phyloP scores from a whole-genome alignment of 176 grass and related monocot species.

The Hsuehochloa calcarea region DNA sequence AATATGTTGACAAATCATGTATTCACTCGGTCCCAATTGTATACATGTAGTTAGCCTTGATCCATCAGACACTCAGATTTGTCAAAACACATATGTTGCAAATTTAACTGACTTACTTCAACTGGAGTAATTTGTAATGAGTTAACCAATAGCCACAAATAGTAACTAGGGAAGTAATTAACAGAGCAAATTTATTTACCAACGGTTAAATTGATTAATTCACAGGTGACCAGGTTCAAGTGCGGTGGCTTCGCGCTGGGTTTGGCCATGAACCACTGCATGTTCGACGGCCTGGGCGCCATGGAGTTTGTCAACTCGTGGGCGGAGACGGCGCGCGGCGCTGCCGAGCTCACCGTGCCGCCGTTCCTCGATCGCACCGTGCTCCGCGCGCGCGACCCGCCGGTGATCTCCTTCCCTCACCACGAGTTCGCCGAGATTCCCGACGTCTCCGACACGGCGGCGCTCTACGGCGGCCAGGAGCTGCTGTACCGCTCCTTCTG shows the following conservation, averaged over 20 bases:
- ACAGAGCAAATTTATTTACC: neutral
- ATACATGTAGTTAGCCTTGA: neutral
- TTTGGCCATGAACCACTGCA: constrained; percentile 89
- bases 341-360: constrained; percentile 52
- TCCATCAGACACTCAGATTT: neutral
- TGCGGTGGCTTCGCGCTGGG: constrained; percentile 85
- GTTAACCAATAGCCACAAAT: neutral
- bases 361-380: constrained; percentile 68
- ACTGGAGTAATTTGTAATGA: neutral
- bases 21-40: neutral
- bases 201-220: neutral
- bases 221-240: constrained; percentile 80
- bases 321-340: constrained; percentile 82
- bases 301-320: constrained; percentile 99
- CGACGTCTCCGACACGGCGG: constrained; percentile 60
- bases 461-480: constrained; percentile 53
- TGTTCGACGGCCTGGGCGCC: constrained; percentile 86
- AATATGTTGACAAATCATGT: neutral
- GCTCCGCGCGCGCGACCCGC: constrained; percentile 56
- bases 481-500: constrained; percentile 71
- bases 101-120: neutral
- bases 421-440: constrained; percentile 80
- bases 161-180: neutral
- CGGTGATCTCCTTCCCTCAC: constrained; percentile 56
- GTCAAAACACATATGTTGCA: neutral